Evolutionary conservation across 805 yeast genomes (phyloP).

Genomic region (Candida palmyrensis): DNA sequence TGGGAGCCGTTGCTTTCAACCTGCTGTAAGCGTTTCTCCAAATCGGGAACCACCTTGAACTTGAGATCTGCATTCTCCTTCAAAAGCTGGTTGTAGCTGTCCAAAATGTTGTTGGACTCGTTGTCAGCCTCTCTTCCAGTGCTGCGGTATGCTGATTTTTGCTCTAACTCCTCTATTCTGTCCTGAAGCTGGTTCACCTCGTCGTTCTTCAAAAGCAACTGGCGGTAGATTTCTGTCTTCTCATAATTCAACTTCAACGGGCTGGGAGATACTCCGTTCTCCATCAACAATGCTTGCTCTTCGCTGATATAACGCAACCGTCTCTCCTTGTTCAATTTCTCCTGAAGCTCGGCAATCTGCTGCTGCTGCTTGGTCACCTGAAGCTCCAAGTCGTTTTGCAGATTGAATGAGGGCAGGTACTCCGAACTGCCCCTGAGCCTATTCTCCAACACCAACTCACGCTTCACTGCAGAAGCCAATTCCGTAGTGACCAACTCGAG

Average conservation of each 20-base stretch:
- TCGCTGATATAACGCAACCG: slow-evolving; percentile 64
- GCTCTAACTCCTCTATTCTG: slow-evolving; percentile 34
- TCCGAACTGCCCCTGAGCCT: slow-evolving; percentile 22
- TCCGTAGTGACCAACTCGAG: slow-evolving; percentile 66
- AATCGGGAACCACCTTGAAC: slow-evolving; percentile 39
- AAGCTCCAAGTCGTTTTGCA: neutral
- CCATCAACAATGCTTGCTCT: slow-evolving; percentile 56
- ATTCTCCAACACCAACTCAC: slow-evolving; percentile 61
- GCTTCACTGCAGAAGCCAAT: slow-evolving; percentile 62
- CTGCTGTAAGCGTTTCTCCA: slow-evolving; percentile 33
- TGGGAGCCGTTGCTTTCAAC: slow-evolving; percentile 1
- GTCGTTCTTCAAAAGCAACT: slow-evolving; percentile 45
- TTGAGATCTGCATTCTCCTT: slow-evolving; percentile 39
- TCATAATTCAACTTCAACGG: slow-evolving; percentile 53
- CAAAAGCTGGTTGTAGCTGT: slow-evolving; percentile 34
- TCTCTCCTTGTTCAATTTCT: slow-evolving; percentile 59
- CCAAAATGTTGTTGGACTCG: slow-evolving; percentile 15
- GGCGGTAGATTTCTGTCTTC: slow-evolving; percentile 47
- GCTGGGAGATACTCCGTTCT: slow-evolving; percentile 48
- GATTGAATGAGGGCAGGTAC: neutral
- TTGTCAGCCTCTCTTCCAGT: neutral
- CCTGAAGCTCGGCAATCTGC: slow-evolving; percentile 47
- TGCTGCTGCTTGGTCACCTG: slow-evolving; percentile 5
- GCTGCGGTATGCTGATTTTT: neutral
- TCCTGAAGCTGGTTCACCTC: slow-evolving; percentile 41